These are phyloP conservation scores for Yamadazyma oceani DNA, from an alignment of 1,139 yeast genomes.

Conservation along the genomic window DNA sequence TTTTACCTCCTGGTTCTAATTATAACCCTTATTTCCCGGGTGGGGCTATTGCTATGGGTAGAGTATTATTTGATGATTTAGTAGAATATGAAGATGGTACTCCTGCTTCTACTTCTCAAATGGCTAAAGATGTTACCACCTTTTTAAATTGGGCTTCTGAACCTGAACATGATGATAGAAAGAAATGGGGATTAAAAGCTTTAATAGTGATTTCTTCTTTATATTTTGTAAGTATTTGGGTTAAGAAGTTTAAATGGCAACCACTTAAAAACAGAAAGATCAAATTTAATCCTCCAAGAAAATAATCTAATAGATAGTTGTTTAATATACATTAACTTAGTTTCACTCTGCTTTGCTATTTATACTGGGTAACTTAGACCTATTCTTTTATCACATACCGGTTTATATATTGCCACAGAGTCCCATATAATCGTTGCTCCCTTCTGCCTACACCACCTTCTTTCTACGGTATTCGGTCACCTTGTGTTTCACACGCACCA, in stretches of 20 bases:
- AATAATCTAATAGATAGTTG: conserved; percentile 13
- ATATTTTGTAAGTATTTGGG: conserved; percentile 84
- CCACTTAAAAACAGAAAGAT: conserved; percentile 94
- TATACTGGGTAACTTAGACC: too few species aligned
- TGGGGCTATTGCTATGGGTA: conserved; percentile 98
- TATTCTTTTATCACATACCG: too few species aligned
- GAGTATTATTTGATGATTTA: conserved; percentile 94
- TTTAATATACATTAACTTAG: neutral
- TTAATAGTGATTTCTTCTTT: conserved; percentile 75
- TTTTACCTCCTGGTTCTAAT: conserved; percentile 88
- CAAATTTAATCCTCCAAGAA: conserved; percentile 81
- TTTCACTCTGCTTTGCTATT: too few species aligned
- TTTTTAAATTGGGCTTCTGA: conserved; percentile 98
- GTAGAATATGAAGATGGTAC: conserved; percentile 99
- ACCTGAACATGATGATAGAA: conserved; percentile 99
- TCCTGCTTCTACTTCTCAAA: conserved; percentile 96
- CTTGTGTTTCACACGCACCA: too few species aligned
- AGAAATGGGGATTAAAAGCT: conserved; percentile 95
- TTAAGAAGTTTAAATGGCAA: conserved; percentile 98
- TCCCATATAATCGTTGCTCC: too few species aligned
- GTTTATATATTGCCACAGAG: neutral
- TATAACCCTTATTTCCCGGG: conserved; percentile 99
- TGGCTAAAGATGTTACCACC: conserved; percentile 97
- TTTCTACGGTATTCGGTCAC: too few species aligned
- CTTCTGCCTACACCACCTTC: too few species aligned